These are phyloP conservation scores for Coprinopsis marcescibilis DNA, from an alignment of 768 basidiomycete species.

Conservation along the genomic window DNA sequence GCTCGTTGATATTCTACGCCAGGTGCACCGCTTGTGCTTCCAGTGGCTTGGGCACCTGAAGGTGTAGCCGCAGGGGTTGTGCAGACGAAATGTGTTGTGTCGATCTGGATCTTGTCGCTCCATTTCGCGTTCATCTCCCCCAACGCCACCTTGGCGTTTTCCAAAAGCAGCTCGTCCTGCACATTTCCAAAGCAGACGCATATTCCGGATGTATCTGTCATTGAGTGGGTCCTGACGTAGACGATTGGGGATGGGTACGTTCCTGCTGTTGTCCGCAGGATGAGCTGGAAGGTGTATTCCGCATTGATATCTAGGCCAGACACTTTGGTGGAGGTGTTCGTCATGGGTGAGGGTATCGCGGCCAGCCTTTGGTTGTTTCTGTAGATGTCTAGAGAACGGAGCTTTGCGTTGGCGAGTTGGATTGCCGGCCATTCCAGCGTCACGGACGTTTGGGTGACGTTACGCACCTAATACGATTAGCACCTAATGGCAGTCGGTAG, in stretches of 20 bases:
- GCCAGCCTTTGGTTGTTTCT: constrained; percentile 86
- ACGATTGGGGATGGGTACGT: constrained; percentile 83
- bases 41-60: constrained; percentile 47
- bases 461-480: constrained; percentile 61
- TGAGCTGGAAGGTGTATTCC: constrained; percentile 91
- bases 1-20: constrained; percentile 94
- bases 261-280: constrained; percentile 89
- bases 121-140: constrained; percentile 84
- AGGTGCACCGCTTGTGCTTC: constrained; percentile 51
- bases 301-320: constrained; percentile 77
- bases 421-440: constrained; percentile 93
- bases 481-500: neutral
- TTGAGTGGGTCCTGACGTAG: constrained; percentile 85
- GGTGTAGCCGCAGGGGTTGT: constrained; percentile 78
- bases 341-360: constrained; percentile 73
- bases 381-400: constrained; percentile 90
- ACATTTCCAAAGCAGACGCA: constrained; percentile 93
- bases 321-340: constrained; percentile 84
- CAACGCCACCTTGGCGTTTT: constrained; percentile 77
- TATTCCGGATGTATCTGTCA: constrained; percentile 92
- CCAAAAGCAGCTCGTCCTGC: constrained; percentile 66
- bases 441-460: constrained; percentile 94
- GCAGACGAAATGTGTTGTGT: constrained; percentile 97
- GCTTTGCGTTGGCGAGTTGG: constrained; percentile 76
- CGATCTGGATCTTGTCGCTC: constrained; percentile 92